A percentile compares a stretch with the other conserved stretches of the same genome.
Evolutionary conservation across 345 rosid species (phyloP).

Genomic region (Excoecaria cochinchinensis): DNA sequence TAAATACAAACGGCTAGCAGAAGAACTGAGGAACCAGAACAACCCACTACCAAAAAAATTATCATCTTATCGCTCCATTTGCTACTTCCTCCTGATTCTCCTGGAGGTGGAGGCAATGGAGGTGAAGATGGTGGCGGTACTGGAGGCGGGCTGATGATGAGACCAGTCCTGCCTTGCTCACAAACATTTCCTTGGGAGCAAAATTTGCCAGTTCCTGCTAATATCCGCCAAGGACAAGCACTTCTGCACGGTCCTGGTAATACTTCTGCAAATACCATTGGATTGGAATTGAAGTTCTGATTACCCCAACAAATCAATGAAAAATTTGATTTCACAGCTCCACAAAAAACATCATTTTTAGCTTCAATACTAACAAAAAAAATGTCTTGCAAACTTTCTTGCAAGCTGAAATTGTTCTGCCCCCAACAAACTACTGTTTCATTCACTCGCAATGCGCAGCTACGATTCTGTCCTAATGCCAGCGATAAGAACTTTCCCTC

Average conservation of each 20-base stretch:
- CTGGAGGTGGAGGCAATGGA: neutral
- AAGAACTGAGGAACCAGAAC: constrained; percentile 47
- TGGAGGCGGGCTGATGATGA: neutral
- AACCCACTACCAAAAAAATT: constrained; percentile 58
- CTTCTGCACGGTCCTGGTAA: constrained; percentile 57
- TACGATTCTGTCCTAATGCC: constrained; percentile 60
- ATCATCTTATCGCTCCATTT: constrained; percentile 45
- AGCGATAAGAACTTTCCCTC: constrained; percentile 41
- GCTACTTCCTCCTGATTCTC: neutral
- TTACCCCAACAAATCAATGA: constrained; percentile 73
- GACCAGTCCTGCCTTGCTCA: constrained; percentile 5
- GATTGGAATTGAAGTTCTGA: constrained; percentile 27
- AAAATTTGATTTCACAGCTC: constrained; percentile 29
- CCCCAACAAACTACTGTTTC: constrained; percentile 68
- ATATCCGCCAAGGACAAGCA: constrained; percentile 35
- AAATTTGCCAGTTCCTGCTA: constrained; percentile 21
- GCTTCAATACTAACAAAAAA: constrained; percentile 48
- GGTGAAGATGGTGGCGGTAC: neutral
- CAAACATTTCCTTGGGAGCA: constrained; percentile 41
- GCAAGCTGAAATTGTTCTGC: constrained; percentile 45
- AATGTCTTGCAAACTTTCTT: constrained; percentile 20
- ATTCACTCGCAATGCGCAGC: constrained; percentile 51
- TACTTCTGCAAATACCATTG: constrained; percentile 37
- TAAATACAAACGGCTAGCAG: constrained; percentile 42
- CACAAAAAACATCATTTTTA: constrained; percentile 60